Evolutionary conservation across 2,329 filamentous ascomycete species (phyloP), one percentile per base, ranked within the genome.

Genomic region (Curvularia spicifera): DNA sequence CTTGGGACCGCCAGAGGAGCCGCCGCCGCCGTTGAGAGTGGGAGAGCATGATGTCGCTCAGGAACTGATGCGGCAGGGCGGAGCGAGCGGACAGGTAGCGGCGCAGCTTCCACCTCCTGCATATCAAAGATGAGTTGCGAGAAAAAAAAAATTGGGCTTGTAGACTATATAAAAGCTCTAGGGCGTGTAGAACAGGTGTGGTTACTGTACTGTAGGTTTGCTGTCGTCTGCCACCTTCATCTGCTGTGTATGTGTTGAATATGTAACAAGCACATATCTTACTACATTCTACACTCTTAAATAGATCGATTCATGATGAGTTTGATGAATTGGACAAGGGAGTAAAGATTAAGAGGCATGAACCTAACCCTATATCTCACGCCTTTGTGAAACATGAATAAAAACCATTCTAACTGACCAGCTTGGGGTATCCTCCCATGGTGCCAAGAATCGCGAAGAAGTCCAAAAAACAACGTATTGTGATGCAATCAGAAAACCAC

Each of bases 1-100:
- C 49, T 50, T 68, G 35, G 66, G 64, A 2, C 64, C 64, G 3
- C 66, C 64, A 1, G 53, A 56, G 35, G 59, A 56, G 15, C 39
- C 57, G 20, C 63, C 63, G 8, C 58, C 51, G 9, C 37, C 31
- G 9, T 44, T 52, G 28, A 53, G 46, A 7, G 56, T 56, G 18
- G 46, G 54, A 0, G 63, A 65, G 46, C 56, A 50, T n/a, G 22
- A 48, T 13, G 29, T 44, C 12, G 24, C 46, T 5, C 39, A 39
- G 33, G 50, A 48, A 4, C 35, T 51, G 54, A 42, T 60, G 24
- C 22, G 51, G n/a, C 33, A 39, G 9, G 33, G 13, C 4, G 51
- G 40, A 22, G 35, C 24, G 7, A 40, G 15, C 26, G 39, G 47
- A 18, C 12, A n/a, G 40, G 31, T 20, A 33, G 26, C 28, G 7